Conservation (phyloP, 2,329 filamentous ascomycete genomes). For the Blumeria hordei region DNA sequence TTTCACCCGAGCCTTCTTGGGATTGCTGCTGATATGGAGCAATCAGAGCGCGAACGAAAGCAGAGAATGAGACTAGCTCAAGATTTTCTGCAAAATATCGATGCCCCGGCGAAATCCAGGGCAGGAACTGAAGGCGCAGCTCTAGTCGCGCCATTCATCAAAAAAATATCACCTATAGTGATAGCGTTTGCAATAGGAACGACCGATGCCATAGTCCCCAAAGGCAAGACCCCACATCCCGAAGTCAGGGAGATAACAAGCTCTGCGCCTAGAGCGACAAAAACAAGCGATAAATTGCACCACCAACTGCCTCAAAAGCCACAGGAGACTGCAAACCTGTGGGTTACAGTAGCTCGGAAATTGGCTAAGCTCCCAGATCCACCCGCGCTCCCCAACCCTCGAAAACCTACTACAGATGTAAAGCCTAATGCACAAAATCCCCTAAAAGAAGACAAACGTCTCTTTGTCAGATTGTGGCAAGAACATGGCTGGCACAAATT, state of each 20-base stretch:
- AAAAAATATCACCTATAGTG: not conserved
- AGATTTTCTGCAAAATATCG: not conserved
- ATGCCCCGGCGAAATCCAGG: not conserved
- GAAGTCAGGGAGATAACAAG: too few species aligned
- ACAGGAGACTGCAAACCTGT: not conserved
- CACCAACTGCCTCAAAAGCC: too few species aligned
- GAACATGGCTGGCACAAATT: too few species aligned
- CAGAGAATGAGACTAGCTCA: not conserved
- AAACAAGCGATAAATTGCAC: too few species aligned
- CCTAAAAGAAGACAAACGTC: too few species aligned
- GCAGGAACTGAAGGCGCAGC: not conserved
- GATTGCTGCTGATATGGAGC: too few species aligned
- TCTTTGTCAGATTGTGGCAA: too few species aligned
- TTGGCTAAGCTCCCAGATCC: not conserved
- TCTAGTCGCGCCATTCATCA: not conserved
- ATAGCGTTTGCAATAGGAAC: too few species aligned
- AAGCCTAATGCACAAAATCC: not conserved
- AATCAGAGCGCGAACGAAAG: not conserved
- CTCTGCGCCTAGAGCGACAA: too few species aligned
- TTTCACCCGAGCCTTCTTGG: too few species aligned
- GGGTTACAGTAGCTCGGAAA: not conserved
- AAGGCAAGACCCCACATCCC: too few species aligned
- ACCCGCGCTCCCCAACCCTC: not conserved
- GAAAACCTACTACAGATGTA: not conserved
- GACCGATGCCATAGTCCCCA: too few species aligned